Evolutionary conservation across 768 basidiomycete genomes (phyloP).

Genomic region (Serendipita sp.): DNA sequence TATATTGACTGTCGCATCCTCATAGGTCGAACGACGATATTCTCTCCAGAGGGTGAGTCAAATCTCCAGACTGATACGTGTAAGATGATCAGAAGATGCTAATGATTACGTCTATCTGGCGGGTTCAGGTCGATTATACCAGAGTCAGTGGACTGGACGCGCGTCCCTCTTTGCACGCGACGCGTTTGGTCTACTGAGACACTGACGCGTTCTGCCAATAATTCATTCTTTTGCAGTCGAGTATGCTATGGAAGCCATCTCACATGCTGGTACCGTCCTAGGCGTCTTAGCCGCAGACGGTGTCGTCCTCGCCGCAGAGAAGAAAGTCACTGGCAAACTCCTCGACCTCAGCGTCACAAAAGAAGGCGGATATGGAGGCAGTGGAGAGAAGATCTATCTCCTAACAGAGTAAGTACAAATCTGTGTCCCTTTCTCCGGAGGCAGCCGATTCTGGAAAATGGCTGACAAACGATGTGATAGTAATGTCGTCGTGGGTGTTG

Average conservation of each 20-base stretch:
- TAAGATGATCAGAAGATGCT: not conserved
- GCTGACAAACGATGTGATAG: constrained; percentile 33
- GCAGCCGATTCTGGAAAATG: no score
- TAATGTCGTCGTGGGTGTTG: constrained; percentile 89
- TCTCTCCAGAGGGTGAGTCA: constrained; percentile 91
- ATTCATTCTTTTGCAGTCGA: constrained; percentile 47
- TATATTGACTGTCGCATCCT: constrained; percentile 9
- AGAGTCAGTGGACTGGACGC: constrained; percentile 43
- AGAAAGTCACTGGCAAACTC: constrained; percentile 96
- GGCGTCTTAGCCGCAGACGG: constrained; percentile 84
- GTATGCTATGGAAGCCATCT: constrained; percentile 99
- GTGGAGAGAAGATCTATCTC: constrained; percentile 95
- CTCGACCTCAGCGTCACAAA: constrained; percentile 78
- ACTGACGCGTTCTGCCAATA: not conserved
- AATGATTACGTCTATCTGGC: constrained; percentile 10
- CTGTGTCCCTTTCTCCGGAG: no score
- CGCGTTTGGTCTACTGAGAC: not conserved
- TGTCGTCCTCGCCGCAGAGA: constrained; percentile 85
- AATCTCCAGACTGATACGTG: not conserved
- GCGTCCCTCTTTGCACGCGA: not conserved
- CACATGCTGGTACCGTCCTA: constrained; percentile 86
- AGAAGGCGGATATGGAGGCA: constrained; percentile 83
- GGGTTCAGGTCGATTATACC: constrained; percentile 80
- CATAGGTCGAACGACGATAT: constrained; percentile 89
- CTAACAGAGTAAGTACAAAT: constrained; percentile 60